A percentile compares a stretch with the other conserved stretches of the same genome.
Evolutionary conservation across 2,329 filamentous ascomycete genomes (phyloP).

Genomic region (Trichoderma breve): DNA sequence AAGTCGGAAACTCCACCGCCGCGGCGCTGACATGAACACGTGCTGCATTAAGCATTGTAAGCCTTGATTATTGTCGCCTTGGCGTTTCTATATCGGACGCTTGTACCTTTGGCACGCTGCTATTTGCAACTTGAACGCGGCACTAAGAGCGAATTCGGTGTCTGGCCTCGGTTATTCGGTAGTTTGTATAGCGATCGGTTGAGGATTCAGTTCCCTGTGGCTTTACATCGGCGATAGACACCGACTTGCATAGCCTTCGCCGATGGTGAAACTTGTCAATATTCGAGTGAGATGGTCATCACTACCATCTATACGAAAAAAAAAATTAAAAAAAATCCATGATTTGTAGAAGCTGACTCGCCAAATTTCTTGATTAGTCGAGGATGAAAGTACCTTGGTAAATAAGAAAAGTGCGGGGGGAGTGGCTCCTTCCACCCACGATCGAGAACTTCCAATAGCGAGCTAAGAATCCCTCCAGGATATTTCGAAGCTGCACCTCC

Average conservation of each 20-base stretch:
- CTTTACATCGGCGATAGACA: not conserved
- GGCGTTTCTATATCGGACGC: not conserved
- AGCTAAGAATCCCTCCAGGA: not conserved
- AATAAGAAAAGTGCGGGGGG: not conserved
- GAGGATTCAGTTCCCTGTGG: not conserved
- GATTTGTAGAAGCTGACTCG: not conserved
- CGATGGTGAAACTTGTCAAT: not conserved
- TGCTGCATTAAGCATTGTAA: not conserved
- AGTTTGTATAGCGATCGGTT: not conserved
- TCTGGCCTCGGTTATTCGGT: slow-evolving; percentile 12
- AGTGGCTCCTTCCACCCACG: not conserved
- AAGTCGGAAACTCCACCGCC: not conserved
- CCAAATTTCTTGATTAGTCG: not conserved
- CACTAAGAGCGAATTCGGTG: not conserved
- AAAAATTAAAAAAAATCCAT: not conserved
- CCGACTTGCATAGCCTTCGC: not conserved
- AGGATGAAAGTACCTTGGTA: not conserved
- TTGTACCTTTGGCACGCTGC: not conserved
- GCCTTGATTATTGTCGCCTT: not conserved
- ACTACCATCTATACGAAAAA: not conserved
- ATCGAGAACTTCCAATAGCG: not conserved
- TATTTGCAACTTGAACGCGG: not conserved
- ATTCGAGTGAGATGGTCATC: not conserved
- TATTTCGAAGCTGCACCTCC: not conserved
- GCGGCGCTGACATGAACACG: not conserved